Base-by-base conservation (phyloP, 2,329 filamentous ascomycete species). In the Pyricularia sp. region DNA sequence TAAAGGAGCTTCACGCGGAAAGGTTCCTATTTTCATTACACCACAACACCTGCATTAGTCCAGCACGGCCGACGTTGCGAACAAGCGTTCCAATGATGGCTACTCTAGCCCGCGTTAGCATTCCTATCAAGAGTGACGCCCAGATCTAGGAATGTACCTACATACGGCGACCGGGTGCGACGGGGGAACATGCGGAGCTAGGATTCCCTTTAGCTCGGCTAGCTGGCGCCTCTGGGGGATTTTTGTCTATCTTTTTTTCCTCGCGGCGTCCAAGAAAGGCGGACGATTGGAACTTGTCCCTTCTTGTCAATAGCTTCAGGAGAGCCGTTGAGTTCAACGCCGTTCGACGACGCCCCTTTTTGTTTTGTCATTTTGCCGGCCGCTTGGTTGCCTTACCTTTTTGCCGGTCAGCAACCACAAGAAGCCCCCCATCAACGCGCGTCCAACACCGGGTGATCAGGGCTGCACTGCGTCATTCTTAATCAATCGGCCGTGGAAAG, bases 251-350 rank as follows among this genome's bases (percentile, higher is more conserved):
- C 6, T 50, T 50, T 50, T 50, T 50, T n/a, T 50, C 59, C 59
- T 28, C 14, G 14, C 23, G 14, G 12, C 25, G 25, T 26, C 25
- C 59, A 28, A 14, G 12, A 63, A 30, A 11, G 25, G 23, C 59
- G 14, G 14, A 12, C 12, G 12, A 63, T 10, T 63, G 9, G 12
- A 28, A 7, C 14, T 30, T 63, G 23, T 26, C 23, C 23, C 25
- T 25, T 25, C 25, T 28, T 28, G 9, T 1, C 14, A 28, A 28
- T 63, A 63, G 59, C 26, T 26, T 17, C 59, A 63, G 59, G 59
- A 63, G 59, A 63, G 59, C 59, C 59, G 59, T 63, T 63, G 59
- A 63, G 23, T 63, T 63, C 59, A n/a, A 23, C 59, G 59, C 59
- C 59, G 59, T 63, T 63, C 59, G 59, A 30, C 59, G 59, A 26